A percentile compares a stretch with the other conserved stretches of the same genome.
These are phyloP conservation scores for Rhazya stricta DNA, from an alignment of 257 asterid genomes.

Conservation along the genomic window DNA sequence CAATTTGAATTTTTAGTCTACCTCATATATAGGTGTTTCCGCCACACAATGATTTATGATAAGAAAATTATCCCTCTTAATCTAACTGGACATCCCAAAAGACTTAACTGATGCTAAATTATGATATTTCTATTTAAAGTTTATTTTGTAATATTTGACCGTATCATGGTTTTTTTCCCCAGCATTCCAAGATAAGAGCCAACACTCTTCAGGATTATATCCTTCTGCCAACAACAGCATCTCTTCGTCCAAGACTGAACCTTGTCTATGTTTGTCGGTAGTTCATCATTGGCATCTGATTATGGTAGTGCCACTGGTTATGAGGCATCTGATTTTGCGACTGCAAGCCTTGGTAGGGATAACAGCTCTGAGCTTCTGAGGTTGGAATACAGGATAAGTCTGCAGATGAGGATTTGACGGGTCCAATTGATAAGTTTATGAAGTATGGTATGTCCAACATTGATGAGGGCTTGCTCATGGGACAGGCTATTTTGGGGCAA, in stretches of 20 bases:
- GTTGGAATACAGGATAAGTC: constrained; percentile 66
- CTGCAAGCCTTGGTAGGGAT: constrained; percentile 70
- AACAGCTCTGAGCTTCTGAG: constrained; percentile 84
- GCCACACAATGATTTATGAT: constrained; percentile 11
- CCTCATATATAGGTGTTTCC: constrained; percentile 36
- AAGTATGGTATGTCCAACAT: constrained; percentile 92
- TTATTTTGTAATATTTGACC: constrained; percentile 1
- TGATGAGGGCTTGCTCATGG: constrained; percentile 94
- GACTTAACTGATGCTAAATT: constrained; percentile 9
- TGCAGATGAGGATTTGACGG: constrained; percentile 56
- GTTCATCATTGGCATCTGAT: constrained; percentile 69
- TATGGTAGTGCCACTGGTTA: constrained; percentile 89
- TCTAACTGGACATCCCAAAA: neutral
- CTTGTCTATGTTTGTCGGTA: constrained; percentile 44
- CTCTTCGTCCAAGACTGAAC: constrained; percentile 43
- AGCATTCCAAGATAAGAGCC: constrained; percentile 87
- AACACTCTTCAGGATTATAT: constrained; percentile 42
- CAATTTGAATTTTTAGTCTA: neutral
- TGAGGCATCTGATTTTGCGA: constrained; percentile 81
- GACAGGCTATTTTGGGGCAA: constrained; percentile 87
- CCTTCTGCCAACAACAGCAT: constrained; percentile 35
- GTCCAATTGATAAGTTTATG: constrained; percentile 84
- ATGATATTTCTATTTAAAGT: constrained; percentile 13
- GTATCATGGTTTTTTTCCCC: constrained; percentile 24
- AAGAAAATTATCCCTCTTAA: constrained; percentile 1